Conservation (phyloP, 2,329 filamentous ascomycete species). For the Pseudogymnoascus sp. region DNA sequence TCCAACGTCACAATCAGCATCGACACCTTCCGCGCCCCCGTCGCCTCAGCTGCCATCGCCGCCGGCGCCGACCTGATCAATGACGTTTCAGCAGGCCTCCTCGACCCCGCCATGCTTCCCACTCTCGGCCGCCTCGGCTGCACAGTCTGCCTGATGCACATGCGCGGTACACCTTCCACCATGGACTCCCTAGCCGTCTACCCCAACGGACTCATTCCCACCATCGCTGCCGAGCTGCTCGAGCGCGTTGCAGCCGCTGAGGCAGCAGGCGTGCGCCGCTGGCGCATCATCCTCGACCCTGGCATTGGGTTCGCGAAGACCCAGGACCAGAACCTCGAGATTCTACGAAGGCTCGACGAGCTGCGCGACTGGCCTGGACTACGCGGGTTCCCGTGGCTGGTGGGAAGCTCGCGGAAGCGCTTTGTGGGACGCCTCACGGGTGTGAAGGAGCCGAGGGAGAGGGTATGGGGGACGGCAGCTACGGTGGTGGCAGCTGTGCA, state of each 20-base stretch:
- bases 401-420: conserved; percentile 80
- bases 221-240: conserved; percentile 48
- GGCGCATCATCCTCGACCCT: conserved; percentile 92
- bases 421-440: conserved; percentile 82
- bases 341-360: conserved; percentile 60
- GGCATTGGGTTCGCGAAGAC: conserved; percentile 92
- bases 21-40: conserved; percentile 83
- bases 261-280: conserved; percentile 73
- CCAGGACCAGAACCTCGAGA: conserved; percentile 67
- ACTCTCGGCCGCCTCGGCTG: conserved; percentile 71
- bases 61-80: conserved; percentile 91
- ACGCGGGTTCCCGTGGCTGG: conserved; percentile 71
- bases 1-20: conserved; percentile 67
- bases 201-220: conserved; percentile 45
- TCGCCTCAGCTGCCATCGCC: conserved; percentile 66
- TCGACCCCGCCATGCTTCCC: conserved; percentile 75
- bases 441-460: conserved; percentile 58
- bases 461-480: conserved; percentile 79
- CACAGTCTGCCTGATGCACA: conserved; percentile 70
- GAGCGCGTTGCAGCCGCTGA: conserved; percentile 64
- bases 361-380: conserved; percentile 58
- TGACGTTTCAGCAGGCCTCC: conserved; percentile 75
- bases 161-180: conserved; percentile 59
- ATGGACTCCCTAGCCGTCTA: conserved; percentile 56
- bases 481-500: conserved; percentile 78